Conservation (phyloP, 179 eudicot species). For the Silene noctiflora region DNA sequence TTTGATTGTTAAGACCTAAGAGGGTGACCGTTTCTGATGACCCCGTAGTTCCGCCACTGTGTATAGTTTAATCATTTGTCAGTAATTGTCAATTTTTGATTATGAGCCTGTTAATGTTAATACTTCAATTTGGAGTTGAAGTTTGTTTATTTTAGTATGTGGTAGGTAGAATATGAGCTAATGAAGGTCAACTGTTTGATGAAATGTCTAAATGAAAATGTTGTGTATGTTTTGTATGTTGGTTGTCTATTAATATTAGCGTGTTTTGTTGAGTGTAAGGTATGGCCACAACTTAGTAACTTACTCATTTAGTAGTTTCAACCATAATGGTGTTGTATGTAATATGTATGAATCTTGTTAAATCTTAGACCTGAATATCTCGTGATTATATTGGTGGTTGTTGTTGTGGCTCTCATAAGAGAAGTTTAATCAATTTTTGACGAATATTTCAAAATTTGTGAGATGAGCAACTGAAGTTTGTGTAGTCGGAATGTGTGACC, state of each 20-base stretch:
- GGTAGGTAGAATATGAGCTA: not conserved
- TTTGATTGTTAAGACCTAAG: no score
- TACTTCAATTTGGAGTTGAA: no score
- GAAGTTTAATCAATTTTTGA: not conserved
- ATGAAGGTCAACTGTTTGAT: slow-evolving; percentile 18
- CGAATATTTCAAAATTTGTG: not conserved
- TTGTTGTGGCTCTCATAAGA: not conserved
- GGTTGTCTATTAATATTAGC: no score
- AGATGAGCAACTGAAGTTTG: not conserved
- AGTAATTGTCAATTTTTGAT: no score
- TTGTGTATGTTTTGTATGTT: not conserved
- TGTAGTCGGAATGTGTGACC: not conserved
- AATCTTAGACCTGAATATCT: not conserved
- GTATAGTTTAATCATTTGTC: no score
- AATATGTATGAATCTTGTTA: not conserved
- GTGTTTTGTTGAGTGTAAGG: no score
- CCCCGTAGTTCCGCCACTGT: no score
- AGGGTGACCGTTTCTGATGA: no score
- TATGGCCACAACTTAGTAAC: no score
- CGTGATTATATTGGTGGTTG: not conserved
- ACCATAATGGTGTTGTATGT: not conserved
- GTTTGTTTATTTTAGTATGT: not conserved
- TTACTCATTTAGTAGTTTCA: no score
- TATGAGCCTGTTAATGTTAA: no score
- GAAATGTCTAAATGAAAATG: slow-evolving; percentile 16